Conservation (phyloP, 306 rosid genomes). For the Prunus mume region DNA sequence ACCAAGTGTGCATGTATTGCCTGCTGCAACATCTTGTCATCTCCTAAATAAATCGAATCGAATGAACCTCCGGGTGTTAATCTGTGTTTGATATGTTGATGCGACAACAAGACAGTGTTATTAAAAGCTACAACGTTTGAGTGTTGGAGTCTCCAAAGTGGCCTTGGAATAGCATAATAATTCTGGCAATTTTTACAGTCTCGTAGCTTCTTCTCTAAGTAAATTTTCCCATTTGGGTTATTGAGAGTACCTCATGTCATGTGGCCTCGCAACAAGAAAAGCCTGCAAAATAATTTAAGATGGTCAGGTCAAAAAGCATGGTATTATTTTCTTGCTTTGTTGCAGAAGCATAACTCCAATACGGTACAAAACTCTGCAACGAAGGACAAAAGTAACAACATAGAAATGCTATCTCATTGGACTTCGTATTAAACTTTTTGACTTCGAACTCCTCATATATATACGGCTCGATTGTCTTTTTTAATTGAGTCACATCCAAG, state of each 20-base stretch:
- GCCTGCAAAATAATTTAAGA: neutral
- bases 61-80: neutral
- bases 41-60: neutral
- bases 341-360: neutral
- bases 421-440: neutral
- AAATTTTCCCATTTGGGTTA: neutral
- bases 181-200: neutral
- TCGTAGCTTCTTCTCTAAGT: neutral
- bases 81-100: no score
- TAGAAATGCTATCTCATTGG: neutral
- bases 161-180: neutral
- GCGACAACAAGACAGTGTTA: no score
- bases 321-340: neutral
- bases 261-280: neutral
- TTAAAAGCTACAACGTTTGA: neutral
- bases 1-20: neutral
- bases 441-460: neutral
- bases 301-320: neutral
- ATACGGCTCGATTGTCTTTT: neutral
- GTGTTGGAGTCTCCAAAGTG: neutral
- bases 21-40: neutral
- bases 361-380: neutral
- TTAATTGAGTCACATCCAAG: neutral
- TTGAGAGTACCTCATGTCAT: neutral
- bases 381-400: neutral